Conservation (phyloP, 2,329 filamentous ascomycete genomes). For the Parafenestella ontariensis region DNA sequence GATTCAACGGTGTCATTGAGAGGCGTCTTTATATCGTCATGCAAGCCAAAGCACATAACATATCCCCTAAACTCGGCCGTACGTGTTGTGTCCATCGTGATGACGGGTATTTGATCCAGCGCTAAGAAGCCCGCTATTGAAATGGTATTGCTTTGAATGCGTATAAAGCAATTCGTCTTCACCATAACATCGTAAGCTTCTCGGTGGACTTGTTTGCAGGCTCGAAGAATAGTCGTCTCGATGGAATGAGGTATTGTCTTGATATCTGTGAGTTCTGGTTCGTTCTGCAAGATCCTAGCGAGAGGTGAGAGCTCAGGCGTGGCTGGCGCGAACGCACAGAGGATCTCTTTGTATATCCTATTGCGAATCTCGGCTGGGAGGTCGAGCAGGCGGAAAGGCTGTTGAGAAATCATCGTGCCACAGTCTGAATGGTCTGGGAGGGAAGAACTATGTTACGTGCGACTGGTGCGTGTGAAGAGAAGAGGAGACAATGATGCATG, state of each 20-base stretch:
- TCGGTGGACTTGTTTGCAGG: conserved; percentile 16
- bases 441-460: background rate
- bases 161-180: conserved; percentile 21
- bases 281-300: background rate
- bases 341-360: conserved; percentile 12
- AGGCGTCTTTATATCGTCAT: too few species aligned
- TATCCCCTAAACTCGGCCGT: background rate
- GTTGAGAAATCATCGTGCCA: background rate
- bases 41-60: background rate
- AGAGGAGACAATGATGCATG: background rate
- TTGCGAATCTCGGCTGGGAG: conserved; percentile 20
- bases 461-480: background rate
- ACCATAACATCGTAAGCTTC: conserved; percentile 29
- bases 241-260: background rate
- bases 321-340: background rate
- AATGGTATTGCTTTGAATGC: background rate
- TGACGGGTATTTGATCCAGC: background rate
- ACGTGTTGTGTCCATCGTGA: background rate
- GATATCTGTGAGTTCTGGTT: background rate
- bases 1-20: too few species aligned
- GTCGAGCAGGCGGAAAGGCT: conserved; percentile 14
- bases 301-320: background rate
- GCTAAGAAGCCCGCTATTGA: background rate
- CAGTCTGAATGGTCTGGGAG: background rate
- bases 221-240: conserved; percentile 10